Evolutionary conservation across 768 basidiomycete genomes (phyloP).

Genomic region (Galerina marginata): DNA sequence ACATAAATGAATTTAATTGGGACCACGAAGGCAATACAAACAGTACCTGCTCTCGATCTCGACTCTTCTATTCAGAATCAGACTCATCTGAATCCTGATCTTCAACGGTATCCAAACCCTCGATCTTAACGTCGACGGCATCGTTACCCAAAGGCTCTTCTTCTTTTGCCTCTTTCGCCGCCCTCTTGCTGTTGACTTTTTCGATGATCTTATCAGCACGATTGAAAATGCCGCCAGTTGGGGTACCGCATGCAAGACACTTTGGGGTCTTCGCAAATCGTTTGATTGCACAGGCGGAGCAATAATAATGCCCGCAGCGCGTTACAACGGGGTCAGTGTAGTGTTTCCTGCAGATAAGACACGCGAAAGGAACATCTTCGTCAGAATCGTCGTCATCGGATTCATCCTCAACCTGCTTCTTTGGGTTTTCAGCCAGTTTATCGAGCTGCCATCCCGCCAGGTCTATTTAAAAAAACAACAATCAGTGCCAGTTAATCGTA

Average conservation of each 20-base stretch:
- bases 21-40: slow-evolving; percentile 1
- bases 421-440: slow-evolving; percentile 82
- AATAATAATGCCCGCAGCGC: slow-evolving; percentile 96
- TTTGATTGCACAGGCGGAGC: slow-evolving; percentile 93
- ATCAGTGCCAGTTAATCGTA: neutral
- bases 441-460: slow-evolving; percentile 99
- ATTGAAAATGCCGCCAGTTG: slow-evolving; percentile 97
- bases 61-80: slow-evolving; percentile 24
- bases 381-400: slow-evolving; percentile 73
- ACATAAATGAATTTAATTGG: slow-evolving; percentile 4
- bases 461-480: slow-evolving; percentile 50
- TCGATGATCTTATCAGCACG: slow-evolving; percentile 91
- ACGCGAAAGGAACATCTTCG: slow-evolving; percentile 97
- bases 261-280: slow-evolving; percentile 94
- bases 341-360: slow-evolving; percentile 92
- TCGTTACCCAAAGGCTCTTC: slow-evolving; percentile 46
- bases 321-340: slow-evolving; percentile 97
- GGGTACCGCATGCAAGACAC: slow-evolving; percentile 91
- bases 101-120: slow-evolving; percentile 52
- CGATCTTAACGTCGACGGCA: slow-evolving; percentile 58
- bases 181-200: slow-evolving; percentile 78
- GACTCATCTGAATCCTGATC: slow-evolving; percentile 33
- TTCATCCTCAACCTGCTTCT: slow-evolving; percentile 63
- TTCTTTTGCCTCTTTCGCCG: slow-evolving; percentile 59
- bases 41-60: slow-evolving; percentile 17